Evolutionary conservation across 2,329 filamentous ascomycete species (phyloP), one percentile per base, ranked within the genome.

Genomic region (Diplodia intermedia): DNA sequence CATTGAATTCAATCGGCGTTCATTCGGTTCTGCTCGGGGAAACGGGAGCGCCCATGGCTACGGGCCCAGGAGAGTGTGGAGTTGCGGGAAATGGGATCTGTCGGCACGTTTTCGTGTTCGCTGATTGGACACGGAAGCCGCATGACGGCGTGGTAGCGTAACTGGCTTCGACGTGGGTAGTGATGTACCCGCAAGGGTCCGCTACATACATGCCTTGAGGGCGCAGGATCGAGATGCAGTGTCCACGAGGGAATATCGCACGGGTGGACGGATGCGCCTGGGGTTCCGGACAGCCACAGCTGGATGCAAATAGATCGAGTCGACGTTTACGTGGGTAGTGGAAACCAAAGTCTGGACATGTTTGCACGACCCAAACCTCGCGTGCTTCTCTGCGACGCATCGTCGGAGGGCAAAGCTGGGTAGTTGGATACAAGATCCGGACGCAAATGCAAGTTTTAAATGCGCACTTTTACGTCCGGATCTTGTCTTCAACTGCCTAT

Each of bases 1-100:
- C 52, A 56, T 66, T 62, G 23, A 14, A 62, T 62, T 47, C 36
- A 52, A 52, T 56, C 66, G 66, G 66, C 66, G 60, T 68, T 68
- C 49, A 49, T 53, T 49, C 66, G 66, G 66, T 38, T 56, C 52
- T 63, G 31, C 15, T 57, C 65, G 66, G 65, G 60, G 60, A n/a
- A 63, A 52, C 43, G 60, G 47, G 60, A 52, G 47, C 26, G 43
- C n/a, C 47, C 18, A 23, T 33, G n/a, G 26, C 2, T 8, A 20
- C 36, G 60, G 43, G 60, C 29, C 18, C n/a, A 50, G 36, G 49
- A 40, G 36, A 49, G 8, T 52, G 60, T 63, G 60, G 47, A 63
- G 60, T 63, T 63, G 60, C 23, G 31, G 60, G 47, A 63, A 31
- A 26, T n/a, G 47, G 60, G 60, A 63, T 63, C 60, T 50, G 31